These are phyloP conservation scores for Acacia melanoxylon DNA, from an alignment of 306 rosid species.

Conservation along the genomic window DNA sequence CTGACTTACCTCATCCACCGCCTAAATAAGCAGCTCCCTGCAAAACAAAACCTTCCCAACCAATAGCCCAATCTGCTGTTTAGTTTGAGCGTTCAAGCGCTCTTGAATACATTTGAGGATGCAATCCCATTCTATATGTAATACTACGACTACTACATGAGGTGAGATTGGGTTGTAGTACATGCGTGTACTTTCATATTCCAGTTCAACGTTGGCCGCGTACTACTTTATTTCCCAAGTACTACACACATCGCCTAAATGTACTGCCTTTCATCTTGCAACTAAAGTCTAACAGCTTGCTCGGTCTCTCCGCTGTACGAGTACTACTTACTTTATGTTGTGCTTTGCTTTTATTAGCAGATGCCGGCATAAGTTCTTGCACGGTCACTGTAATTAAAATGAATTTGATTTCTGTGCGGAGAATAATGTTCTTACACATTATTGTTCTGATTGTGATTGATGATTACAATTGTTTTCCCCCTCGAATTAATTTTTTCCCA, in stretches of 20 bases:
- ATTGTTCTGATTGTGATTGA: neutral
- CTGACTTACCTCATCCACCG: constrained; percentile 9
- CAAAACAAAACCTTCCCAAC: neutral
- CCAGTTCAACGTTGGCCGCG: constrained; percentile 15
- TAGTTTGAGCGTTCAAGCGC: neutral
- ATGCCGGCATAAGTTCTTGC: neutral
- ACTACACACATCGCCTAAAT: neutral
- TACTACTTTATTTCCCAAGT: constrained; percentile 31
- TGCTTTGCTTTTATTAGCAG: neutral
- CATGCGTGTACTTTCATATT: constrained; percentile 36
- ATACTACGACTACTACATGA: neutral
- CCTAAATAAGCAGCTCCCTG: constrained; percentile 7
- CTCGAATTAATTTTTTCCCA: too few relatives aligned
- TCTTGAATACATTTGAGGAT: neutral
- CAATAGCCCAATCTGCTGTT: neutral
- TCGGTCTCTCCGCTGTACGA: neutral
- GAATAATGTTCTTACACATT: too few relatives aligned
- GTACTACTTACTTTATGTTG: neutral
- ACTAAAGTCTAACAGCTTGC: neutral
- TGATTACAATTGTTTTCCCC: too few relatives aligned
- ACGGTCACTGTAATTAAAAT: neutral
- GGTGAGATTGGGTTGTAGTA: constrained; percentile 27
- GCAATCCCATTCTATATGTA: constrained; percentile 28
- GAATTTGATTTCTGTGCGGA: neutral
- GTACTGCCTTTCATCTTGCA: constrained; percentile 32